Percentiles rank a stretch among this genome's conserved stretches.
These are phyloP conservation scores for Citeromyces matritensis DNA, from an alignment of 805 yeast species.

Conservation along the genomic window DNA sequence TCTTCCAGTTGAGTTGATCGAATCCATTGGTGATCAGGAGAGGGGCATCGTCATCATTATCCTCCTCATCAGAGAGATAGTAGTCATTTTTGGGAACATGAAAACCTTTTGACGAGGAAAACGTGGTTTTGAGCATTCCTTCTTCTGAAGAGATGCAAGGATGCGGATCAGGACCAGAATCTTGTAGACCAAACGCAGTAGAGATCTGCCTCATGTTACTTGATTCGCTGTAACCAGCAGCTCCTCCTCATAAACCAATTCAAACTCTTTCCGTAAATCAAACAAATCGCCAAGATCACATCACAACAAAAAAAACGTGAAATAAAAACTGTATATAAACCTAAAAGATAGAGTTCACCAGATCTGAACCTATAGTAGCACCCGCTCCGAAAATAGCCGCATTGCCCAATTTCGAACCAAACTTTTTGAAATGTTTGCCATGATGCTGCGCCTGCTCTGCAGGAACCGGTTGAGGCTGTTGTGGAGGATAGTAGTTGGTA, in stretches of 20 bases:
- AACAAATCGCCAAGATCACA: too few relatives aligned
- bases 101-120: conserved; percentile 3
- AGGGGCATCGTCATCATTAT: not conserved
- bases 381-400: conserved; percentile 97
- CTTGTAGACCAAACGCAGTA: too few relatives aligned
- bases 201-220: too few relatives aligned
- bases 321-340: not conserved
- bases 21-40: conserved; percentile 21
- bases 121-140: conserved; percentile 4
- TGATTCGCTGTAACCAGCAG: too few relatives aligned
- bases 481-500: conserved; percentile 3
- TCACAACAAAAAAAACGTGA: too few relatives aligned
- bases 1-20: conserved; percentile 11
- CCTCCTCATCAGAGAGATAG: conserved; percentile 1
- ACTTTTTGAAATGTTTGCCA: conserved; percentile 27
- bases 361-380: conserved; percentile 78
- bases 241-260: too few relatives aligned
- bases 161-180: too few relatives aligned
- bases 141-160: not conserved
- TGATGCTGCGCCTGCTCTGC: conserved; percentile 7
- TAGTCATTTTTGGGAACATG: conserved; percentile 1
- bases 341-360: conserved; percentile 60
- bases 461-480: conserved; percentile 14
- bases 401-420: conserved; percentile 73
- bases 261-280: too few relatives aligned